Percentiles rank a stretch among this genome's conserved stretches.
These are phyloP conservation scores for Colletotrichum abscissum DNA, from an alignment of 2,329 filamentous ascomycete genomes.

Conservation along the genomic window DNA sequence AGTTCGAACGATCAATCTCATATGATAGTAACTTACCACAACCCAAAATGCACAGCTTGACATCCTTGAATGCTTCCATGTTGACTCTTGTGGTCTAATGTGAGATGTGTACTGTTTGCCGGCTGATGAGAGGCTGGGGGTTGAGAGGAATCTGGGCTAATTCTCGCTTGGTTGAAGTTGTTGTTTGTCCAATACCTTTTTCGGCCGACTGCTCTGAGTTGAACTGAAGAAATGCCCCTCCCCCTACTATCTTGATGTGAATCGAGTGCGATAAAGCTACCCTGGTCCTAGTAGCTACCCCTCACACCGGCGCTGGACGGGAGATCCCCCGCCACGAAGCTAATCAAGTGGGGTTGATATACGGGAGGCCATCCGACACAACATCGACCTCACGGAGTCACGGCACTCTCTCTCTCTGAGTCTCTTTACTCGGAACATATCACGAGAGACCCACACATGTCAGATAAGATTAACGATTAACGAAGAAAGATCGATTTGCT, in stretches of 20 bases:
- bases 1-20: too few species aligned
- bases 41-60: slow-evolving; percentile 34
- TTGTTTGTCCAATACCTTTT: too few species aligned
- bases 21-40: slow-evolving; percentile 11
- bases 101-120: too few species aligned
- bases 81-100: neutral
- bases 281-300: slow-evolving; percentile 6
- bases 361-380: neutral
- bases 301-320: slow-evolving; percentile 15
- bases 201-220: too few species aligned
- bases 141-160: too few species aligned
- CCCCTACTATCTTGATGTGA: neutral
- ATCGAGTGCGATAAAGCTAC: neutral
- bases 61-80: slow-evolving; percentile 1
- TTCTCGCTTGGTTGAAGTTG: too few species aligned
- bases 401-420: neutral
- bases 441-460: neutral
- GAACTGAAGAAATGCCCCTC: too few species aligned
- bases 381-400: neutral
- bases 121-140: too few species aligned
- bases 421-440: neutral
- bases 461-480: slow-evolving; percentile 14
- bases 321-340: slow-evolving; percentile 8
- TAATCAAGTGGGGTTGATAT: neutral
- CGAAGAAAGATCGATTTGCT: neutral